Evolutionary conservation across 805 yeast genomes (phyloP), one percentile per base, ranked within the genome.

Genomic region (Myxozyma mucilagina): DNA sequence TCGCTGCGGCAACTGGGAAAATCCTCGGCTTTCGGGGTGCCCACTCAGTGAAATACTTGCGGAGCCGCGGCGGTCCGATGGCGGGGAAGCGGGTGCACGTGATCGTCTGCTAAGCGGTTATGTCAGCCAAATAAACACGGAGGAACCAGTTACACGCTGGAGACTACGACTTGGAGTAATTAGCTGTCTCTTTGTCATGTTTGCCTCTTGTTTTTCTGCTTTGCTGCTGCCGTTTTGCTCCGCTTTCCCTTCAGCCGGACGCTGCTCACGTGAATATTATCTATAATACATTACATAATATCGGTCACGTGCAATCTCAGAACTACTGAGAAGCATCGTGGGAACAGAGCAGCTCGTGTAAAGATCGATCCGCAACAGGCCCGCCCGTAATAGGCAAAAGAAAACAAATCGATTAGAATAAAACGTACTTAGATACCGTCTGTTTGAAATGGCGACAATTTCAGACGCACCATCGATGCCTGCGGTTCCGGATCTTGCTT

Each of bases 401-500:
- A 31, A 32, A 24, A 24, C 49, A 39, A 8, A 39, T 39, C 49
- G 18, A 35, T 36, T 43, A n/a, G 43, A 41, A 2, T 14, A 20
- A 10, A 34, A 49, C 38, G 13, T 20, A 36, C 53, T 4, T n/a
- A 20, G 24, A 13, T 36, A 49, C 32, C 16, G 11, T n/a, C 6
- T 35, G 9, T 14, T 31, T 14, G 16, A 35, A 38, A 50, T 50
- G 54, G 54, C 34, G 7, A 16, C 54, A 18, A 38, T 35, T 20
- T 39, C 31, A 38, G 45, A 16, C 10, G 10, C 54, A 18, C 32
- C 49, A 42, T 16, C 47, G 13, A 82, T 38, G 38, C 31, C 69
- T 5, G 47, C 63, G 68, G 82, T 90, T 32, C 98, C 98, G 34
- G 91, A 92, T 73, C 87, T 88, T 76, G 80, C 79, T 68, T 82